These are phyloP conservation scores for Aspergillus avenaceus DNA, from an alignment of 495 filamentous ascomycete species.

Conservation along the genomic window DNA sequence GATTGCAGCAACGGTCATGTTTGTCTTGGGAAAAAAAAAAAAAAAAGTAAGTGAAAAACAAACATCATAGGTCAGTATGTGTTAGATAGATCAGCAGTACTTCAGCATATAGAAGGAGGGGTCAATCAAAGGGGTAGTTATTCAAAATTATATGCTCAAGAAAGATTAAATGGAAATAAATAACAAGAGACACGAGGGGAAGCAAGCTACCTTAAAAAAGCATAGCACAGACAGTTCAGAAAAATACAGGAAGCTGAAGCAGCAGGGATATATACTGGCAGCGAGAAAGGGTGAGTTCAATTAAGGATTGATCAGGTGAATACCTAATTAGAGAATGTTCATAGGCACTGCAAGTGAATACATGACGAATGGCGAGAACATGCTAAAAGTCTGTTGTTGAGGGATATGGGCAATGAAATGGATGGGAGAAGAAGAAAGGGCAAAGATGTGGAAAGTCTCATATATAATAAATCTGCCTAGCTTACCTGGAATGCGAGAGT, in stretches of 20 bases:
- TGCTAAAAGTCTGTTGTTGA: not conserved
- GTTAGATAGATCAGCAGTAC: too few species aligned
- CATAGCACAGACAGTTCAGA: not conserved
- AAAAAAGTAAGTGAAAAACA: not conserved
- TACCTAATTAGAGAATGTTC: constrained; percentile 1
- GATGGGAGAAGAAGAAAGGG: not conserved
- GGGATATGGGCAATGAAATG: not conserved
- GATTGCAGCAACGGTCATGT: too few species aligned
- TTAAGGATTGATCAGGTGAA: not conserved
- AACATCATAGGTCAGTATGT: too few species aligned
- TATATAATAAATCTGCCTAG: too few species aligned
- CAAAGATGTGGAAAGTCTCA: too few species aligned
- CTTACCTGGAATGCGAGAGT: not conserved
- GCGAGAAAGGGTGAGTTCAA: not conserved
- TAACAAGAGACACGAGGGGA: not conserved
- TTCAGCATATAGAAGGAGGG: constrained; percentile 4
- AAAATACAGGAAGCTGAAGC: not conserved
- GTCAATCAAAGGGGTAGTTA: too few species aligned
- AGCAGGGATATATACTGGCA: not conserved
- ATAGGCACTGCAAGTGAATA: not conserved
- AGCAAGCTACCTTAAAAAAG: too few species aligned
- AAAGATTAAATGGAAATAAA: constrained; percentile 6
- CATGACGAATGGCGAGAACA: not conserved
- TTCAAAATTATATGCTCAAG: not conserved
- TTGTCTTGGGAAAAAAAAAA: not conserved